A percentile compares a stretch with the other conserved stretches of the same genome.
These are phyloP conservation scores for Sistotremastrum niveocremeum DNA, from an alignment of 768 basidiomycete species.

Conservation along the genomic window DNA sequence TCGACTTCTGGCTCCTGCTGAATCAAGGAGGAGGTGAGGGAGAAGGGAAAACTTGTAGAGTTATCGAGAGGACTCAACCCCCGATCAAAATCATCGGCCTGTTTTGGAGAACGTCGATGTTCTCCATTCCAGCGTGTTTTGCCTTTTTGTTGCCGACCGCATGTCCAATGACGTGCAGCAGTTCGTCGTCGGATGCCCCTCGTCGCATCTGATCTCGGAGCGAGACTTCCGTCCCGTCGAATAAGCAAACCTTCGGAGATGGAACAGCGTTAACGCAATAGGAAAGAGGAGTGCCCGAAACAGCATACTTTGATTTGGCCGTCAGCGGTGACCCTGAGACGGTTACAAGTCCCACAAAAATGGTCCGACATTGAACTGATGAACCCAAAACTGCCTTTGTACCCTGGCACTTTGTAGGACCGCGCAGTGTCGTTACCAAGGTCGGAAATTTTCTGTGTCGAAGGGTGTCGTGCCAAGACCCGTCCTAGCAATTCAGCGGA, in stretches of 20 bases:
- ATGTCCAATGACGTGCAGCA: slow-evolving; percentile 45
- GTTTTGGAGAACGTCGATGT: slow-evolving; percentile 63
- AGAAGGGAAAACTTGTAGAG: slow-evolving; percentile 9
- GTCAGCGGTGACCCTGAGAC: slow-evolving; percentile 77
- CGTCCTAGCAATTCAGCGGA: slow-evolving; percentile 47
- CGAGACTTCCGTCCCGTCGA: slow-evolving; percentile 74
- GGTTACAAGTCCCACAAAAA: slow-evolving; percentile 77
- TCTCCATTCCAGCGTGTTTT: slow-evolving; percentile 77
- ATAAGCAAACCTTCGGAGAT: slow-evolving; percentile 59
- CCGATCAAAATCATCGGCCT: slow-evolving; percentile 89
- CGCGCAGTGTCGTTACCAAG: slow-evolving; percentile 71
- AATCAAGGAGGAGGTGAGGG: slow-evolving; percentile 11
- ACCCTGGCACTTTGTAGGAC: slow-evolving; percentile 61
- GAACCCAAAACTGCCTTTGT: slow-evolving; percentile 64
- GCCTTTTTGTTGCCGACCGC: slow-evolving; percentile 62
- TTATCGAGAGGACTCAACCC: slow-evolving; percentile 51
- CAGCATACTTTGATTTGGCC: slow-evolving; percentile 68
- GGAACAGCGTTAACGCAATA: not conserved
- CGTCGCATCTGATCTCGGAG: slow-evolving; percentile 60
- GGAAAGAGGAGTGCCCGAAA: not conserved
- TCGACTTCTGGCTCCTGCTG: slow-evolving; percentile 7
- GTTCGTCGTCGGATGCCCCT: slow-evolving; percentile 48
- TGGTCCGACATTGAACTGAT: slow-evolving; percentile 93
- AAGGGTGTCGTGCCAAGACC: slow-evolving; percentile 36
- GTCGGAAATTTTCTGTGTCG: slow-evolving; percentile 44